A percentile compares a stretch with the other conserved stretches of the same genome.
These are phyloP conservation scores for Pseudogymnoascus sp. DNA, from an alignment of 2,329 filamentous ascomycete species.

Conservation along the genomic window DNA sequence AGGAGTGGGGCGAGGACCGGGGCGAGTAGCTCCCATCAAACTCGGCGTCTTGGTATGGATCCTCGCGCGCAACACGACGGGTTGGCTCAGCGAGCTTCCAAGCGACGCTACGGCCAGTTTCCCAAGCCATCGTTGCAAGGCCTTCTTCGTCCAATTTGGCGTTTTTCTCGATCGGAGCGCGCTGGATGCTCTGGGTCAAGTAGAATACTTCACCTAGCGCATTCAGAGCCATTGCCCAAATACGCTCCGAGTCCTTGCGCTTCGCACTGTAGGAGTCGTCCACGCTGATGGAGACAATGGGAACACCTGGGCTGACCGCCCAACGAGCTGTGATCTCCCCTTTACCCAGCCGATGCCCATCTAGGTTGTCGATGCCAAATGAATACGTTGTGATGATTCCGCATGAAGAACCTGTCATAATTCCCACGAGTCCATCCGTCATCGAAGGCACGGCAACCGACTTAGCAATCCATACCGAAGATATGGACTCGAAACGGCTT, in stretches of 20 bases:
- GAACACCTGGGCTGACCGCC: constrained; percentile 86
- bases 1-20: constrained; percentile 65
- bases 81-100: constrained; percentile 79
- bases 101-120: constrained; percentile 66
- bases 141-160: constrained; percentile 43
- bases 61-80: constrained; percentile 61
- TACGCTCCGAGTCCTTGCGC: constrained; percentile 60
- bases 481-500: constrained; percentile 62
- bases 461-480: constrained; percentile 85
- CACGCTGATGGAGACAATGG: constrained; percentile 74
- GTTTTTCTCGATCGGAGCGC: constrained; percentile 42
- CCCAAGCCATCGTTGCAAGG: constrained; percentile 65
- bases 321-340: constrained; percentile 83
- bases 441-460: constrained; percentile 61
- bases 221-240: constrained; percentile 92
- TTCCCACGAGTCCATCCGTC: constrained; percentile 72
- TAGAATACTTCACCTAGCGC: constrained; percentile 89
- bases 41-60: constrained; percentile 63
- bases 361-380: constrained; percentile 49
- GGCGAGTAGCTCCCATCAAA: constrained; percentile 73
- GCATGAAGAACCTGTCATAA: constrained; percentile 74
- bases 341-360: constrained; percentile 56
- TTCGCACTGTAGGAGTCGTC: constrained; percentile 74
- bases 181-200: constrained; percentile 61
- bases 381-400: constrained; percentile 79